Base-by-base conservation (phyloP, 441 rosid species). In the Francoa sonchifolia region DNA sequence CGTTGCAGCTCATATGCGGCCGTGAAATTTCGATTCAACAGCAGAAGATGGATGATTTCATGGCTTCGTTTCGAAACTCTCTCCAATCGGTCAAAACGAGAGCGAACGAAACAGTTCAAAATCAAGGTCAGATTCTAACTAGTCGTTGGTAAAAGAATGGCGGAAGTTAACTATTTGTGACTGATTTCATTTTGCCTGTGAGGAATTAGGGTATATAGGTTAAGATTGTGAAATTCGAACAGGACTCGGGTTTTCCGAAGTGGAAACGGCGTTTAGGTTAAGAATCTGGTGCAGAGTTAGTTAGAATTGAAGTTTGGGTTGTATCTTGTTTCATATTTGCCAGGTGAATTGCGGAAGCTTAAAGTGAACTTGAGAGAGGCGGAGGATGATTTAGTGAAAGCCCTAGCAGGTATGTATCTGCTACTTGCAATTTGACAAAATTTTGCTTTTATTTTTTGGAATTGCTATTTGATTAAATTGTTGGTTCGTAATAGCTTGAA, bases 351-450 rank as follows among this genome's bases (percentile, higher is more conserved):
- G 12, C 60, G 43, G 47, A 69, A 68, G 54, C 0, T 73, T 61
- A 82, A 82, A 67, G 48, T 66, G 33, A 39, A 68, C 23, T 69
- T 82, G 61, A 69, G 76, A 67, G 89, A 76, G 54, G 81, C 82
- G 20, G 96, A 90, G 55, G 79, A 69, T 51, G 82, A 76, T 18
- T 68, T 79, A 41, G 94, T 85, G 42, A 74, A 67, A 66, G 82
- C 76, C 10, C 55, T 85, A 38, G 69, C 83, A 64, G 95, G 96
- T 82, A 51, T 45, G 48, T 39, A 23, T 45, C 23, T 21, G 12
- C 20, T 33, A 7, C n/a, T 53, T 42, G 26, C 19, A 29, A 2
- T 47, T 30, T 39, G 21, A 23, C 12, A 10, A n/a, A 3, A 1
- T 17, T 19, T 5, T 12, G 6, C 4, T 17, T 8, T 35, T 17